Conservation (phyloP, 163 green algal species). For the Chloromonas sp. region DNA sequence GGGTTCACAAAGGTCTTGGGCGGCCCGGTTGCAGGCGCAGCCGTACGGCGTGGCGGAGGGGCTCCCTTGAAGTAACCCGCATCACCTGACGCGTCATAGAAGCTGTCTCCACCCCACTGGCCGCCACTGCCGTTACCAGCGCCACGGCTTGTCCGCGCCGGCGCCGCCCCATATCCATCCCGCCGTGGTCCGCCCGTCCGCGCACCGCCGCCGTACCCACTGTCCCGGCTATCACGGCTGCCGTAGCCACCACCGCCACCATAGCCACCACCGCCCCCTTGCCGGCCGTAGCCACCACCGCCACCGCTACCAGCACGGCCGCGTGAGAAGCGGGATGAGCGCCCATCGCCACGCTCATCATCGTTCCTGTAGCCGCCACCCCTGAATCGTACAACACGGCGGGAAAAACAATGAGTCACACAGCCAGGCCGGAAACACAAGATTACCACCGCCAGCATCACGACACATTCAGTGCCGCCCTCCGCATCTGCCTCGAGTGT, state of each 20-base stretch:
- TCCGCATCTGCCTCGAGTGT: background rate
- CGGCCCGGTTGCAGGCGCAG: no score
- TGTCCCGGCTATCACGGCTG: background rate
- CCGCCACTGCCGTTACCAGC: background rate
- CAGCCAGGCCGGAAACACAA: background rate
- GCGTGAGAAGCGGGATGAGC: background rate
- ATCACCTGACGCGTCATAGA: no score
- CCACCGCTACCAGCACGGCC: background rate
- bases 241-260: background rate
- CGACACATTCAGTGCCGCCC: background rate
- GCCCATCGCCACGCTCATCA: background rate
- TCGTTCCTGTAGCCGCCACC: background rate
- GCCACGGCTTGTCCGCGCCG: background rate
- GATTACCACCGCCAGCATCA: background rate
- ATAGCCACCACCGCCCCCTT: background rate
- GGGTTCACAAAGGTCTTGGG: no score
- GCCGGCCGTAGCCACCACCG: background rate
- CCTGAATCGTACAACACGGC: background rate
- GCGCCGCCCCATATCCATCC: background rate
- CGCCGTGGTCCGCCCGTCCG: no score
- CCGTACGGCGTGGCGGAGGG: no score
- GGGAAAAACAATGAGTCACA: background rate
- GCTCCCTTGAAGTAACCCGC: no score
- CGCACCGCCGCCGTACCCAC: no score
- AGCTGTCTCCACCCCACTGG: background rate